Evolutionary conservation across 208 protist genomes (phyloP).

Genomic region (Acanthamoeba lenticulata): DNA sequence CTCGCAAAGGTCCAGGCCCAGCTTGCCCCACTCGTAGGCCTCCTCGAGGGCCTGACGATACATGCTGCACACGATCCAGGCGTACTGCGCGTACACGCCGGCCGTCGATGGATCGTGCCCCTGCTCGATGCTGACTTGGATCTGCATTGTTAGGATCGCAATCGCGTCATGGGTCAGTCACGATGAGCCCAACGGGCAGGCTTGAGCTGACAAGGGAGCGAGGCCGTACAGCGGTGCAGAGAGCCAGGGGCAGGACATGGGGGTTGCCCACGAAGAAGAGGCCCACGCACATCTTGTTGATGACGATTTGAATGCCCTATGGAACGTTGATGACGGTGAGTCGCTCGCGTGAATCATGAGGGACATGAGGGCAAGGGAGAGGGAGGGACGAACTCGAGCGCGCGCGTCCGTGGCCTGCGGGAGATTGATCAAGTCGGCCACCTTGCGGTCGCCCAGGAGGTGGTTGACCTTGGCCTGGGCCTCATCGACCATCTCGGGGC

Average conservation of each 20-base stretch:
- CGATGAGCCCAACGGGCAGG: too few species aligned
- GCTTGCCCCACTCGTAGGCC: slow-evolving; percentile 56
- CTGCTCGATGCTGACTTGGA: slow-evolving; percentile 30
- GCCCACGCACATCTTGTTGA: slow-evolving; percentile 15
- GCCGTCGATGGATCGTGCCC: not conserved
- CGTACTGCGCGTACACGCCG: slow-evolving; percentile 1
- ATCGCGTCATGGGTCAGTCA: too few species aligned
- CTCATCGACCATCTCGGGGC: not conserved
- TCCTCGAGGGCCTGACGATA: slow-evolving; percentile 4
- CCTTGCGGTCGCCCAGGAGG: not conserved
- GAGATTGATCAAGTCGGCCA: not conserved
- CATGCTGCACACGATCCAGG: slow-evolving; percentile 19
- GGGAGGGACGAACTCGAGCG: not conserved
- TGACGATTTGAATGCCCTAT: not conserved
- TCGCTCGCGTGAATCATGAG: not conserved
- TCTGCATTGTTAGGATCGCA: too few species aligned
- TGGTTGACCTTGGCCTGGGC: not conserved
- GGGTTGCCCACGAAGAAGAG: slow-evolving; percentile 25
- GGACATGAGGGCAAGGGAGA: too few species aligned
- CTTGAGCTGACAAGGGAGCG: too few species aligned
- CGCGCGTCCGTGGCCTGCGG: not conserved
- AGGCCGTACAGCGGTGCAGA: not conserved
- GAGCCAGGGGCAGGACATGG: not conserved
- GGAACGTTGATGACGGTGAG: not conserved
- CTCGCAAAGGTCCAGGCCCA: slow-evolving; percentile 41